Evolutionary conservation across 371 early-diverging fungal species (phyloP), one percentile per base, ranked within the genome.

Genomic region (Haplosporangium sp.): DNA sequence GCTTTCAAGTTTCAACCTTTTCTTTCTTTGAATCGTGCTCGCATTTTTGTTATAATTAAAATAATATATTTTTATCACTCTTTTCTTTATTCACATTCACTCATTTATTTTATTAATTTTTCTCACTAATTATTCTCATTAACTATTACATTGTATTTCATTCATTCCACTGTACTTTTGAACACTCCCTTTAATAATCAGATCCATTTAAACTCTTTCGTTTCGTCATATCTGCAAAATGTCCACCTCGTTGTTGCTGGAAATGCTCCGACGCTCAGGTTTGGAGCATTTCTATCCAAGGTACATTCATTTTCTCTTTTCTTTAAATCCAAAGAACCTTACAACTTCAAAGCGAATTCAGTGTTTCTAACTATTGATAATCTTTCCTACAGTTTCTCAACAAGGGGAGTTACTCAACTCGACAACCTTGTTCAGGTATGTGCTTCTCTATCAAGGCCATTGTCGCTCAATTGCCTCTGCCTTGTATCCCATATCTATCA

Each of bases 341-440:
- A 27, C 17, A 15, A 52, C 52, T 50, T 50, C 6, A 52, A 52
- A 52, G 3, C 11, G 52, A 7, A 6, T 52, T n/a, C 52, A 11
- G 52, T 52, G 35, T 57, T 11, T 53, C 59, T 60, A 44, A 34
- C 60, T 15, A 20, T 60, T 38, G 37, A 20, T 3, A 2, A 19
- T 45, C 11, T 47, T 40, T 13, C 10, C 40, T 17, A 17, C 61
- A 88, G 89, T 40, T 90, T 90, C 67, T 83, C 87, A 9, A 86
- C 79, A 20, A 82, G 87, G 66, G 90, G 90, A 40, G 87, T 90
- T 66, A 90, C 88, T 7, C 87, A 87, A 65, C 84, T 90, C 42
- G 86, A 89, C 62, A 79, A 85, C 47, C 61, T 61, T 44, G 61
- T 61, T 45, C 61, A 61, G 47, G 61, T 45, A 61, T 34, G 55